These are phyloP conservation scores for Entophlyctis helioformis DNA, from an alignment of 192 early-diverging fungal genomes.

Conservation along the genomic window DNA sequence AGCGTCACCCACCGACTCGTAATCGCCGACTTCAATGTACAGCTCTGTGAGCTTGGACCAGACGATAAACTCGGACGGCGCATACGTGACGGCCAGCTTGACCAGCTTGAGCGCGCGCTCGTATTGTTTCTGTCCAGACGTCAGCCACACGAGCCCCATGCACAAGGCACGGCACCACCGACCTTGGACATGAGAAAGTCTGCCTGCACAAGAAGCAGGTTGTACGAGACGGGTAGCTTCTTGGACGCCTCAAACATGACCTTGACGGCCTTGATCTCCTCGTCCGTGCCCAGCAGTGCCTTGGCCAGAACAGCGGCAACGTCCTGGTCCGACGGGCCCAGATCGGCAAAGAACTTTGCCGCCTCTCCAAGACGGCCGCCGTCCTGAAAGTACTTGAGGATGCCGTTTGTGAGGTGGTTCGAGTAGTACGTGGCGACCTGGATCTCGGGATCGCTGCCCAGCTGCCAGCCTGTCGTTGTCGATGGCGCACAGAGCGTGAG, in stretches of 20 bases:
- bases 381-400: slow-evolving; percentile 82
- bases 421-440: slow-evolving; percentile 84
- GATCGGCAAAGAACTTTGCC: slow-evolving; percentile 68
- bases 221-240: slow-evolving; percentile 64
- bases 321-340: slow-evolving; percentile 72
- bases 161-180: not conserved
- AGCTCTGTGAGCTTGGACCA: slow-evolving; percentile 94
- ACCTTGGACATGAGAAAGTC: slow-evolving; percentile 81
- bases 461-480: slow-evolving; percentile 57
- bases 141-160: not conserved
- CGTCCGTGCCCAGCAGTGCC: slow-evolving; percentile 58
- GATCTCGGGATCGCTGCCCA: slow-evolving; percentile 87
- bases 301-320: slow-evolving; percentile 79
- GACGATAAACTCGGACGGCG: slow-evolving; percentile 87
- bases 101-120: slow-evolving; percentile 78
- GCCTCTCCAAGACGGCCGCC: slow-evolving; percentile 70
- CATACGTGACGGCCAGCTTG: slow-evolving; percentile 84
- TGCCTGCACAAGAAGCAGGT: slow-evolving; percentile 77
- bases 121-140: slow-evolving; percentile 29
- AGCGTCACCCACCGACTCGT: slow-evolving; percentile 48
- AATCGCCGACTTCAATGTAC: slow-evolving; percentile 79
- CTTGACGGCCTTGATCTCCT: slow-evolving; percentile 88
- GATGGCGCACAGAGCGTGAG: too few species aligned
- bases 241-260: slow-evolving; percentile 76
- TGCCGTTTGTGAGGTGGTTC: slow-evolving; percentile 80